These are phyloP conservation scores for Arthrobotrys sinensis DNA, from an alignment of 2,329 filamentous ascomycete genomes.

Conservation along the genomic window DNA sequence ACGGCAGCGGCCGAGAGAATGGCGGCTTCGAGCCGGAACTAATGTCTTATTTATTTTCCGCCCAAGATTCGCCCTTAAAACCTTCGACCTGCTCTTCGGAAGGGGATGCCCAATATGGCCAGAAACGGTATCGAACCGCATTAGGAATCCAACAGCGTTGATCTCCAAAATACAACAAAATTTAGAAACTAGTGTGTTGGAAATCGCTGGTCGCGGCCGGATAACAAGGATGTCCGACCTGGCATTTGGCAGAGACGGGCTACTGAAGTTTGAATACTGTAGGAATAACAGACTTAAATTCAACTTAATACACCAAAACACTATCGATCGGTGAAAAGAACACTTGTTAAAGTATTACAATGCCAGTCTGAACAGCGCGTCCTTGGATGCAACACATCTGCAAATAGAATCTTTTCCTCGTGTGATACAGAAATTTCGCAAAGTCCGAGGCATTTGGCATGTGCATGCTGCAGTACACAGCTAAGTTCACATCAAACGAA, in stretches of 20 bases:
- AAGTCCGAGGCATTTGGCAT: no score
- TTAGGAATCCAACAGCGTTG: constrained; percentile 20
- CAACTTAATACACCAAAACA: no score
- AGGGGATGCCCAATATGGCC: background rate
- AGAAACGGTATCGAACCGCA: constrained; percentile 11
- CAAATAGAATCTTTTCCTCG: no score
- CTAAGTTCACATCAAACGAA: background rate
- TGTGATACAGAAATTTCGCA: no score
- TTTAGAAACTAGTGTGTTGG: background rate
- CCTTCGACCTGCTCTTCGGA: constrained; percentile 7
- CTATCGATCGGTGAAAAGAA: no score
- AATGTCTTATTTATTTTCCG: constrained; percentile 15
- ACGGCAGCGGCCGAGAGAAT: background rate
- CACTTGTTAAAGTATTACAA: no score
- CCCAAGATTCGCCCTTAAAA: background rate
- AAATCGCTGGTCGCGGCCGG: background rate
- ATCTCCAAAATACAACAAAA: constrained; percentile 14
- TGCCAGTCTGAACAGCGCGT: no score
- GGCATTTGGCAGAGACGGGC: no score
- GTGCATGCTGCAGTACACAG: no score
- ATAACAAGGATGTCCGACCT: background rate
- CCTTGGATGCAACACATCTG: no score
- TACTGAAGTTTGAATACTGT: no score
- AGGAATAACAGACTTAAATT: no score
- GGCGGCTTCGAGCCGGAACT: background rate